Conservation (phyloP, 129 eudicot species). For the Flaveria ramosissima region DNA sequence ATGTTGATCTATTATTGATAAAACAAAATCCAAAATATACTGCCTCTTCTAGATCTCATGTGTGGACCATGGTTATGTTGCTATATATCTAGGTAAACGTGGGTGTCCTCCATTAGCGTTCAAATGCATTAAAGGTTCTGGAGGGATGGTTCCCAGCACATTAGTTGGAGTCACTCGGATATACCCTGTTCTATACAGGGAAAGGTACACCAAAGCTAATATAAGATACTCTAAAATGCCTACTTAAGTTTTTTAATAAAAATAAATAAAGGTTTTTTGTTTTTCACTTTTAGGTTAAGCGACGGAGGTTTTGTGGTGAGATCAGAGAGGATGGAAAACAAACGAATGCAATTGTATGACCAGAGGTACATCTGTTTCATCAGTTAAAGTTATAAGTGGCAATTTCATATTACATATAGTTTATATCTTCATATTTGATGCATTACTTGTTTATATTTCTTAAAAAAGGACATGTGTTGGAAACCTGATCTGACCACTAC, state of each 20-base stretch:
- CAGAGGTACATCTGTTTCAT: slow-evolving; percentile 55
- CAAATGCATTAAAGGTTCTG: slow-evolving; percentile 77
- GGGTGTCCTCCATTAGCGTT: slow-evolving; percentile 73
- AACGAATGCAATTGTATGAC: slow-evolving; percentile 52
- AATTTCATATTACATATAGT: neutral
- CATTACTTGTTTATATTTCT: neutral
- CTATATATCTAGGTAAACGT: slow-evolving; percentile 57
- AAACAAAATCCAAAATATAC: neutral
- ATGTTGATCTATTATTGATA: neutral
- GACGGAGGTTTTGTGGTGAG: slow-evolving; percentile 68
- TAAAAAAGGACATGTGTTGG: neutral
- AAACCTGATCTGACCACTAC: neutral
- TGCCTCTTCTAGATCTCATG: neutral
- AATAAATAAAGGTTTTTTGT: slow-evolving; percentile 5
- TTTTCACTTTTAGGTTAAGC: slow-evolving; percentile 52
- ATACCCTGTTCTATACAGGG: slow-evolving; percentile 87
- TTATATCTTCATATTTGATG: neutral
- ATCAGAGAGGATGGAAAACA: slow-evolving; percentile 82
- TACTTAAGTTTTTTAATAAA: neutral
- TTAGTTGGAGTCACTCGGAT: slow-evolving; percentile 73
- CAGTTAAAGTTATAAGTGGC: slow-evolving; percentile 1
- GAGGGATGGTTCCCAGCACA: slow-evolving; percentile 81
- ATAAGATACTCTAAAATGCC: neutral
- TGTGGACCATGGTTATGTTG: neutral
- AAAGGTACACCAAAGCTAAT: slow-evolving; percentile 52